Base-by-base conservation (phyloP, 768 basidiomycete species). In the Leucosporidium scottii region DNA sequence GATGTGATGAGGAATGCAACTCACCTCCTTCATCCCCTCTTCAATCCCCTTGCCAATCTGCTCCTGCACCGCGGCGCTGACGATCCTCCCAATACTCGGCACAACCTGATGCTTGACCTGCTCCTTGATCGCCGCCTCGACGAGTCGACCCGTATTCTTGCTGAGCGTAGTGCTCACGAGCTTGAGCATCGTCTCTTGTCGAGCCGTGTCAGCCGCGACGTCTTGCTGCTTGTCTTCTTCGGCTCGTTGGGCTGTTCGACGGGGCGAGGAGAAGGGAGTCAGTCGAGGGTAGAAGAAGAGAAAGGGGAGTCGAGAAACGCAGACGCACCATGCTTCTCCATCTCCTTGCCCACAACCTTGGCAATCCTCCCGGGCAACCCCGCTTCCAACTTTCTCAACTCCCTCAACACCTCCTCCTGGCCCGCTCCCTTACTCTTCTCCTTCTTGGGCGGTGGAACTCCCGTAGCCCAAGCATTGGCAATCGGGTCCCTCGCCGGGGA, bases 111-210 rank as follows among this genome's bases (percentile, higher is more conserved):
- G 87, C 76, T 89, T 89, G 21, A 92, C 23, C 48, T 60, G 87
- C 76, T 91, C 90, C 61, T 90, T 91, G 75, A 92, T 87, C 20
- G 90, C 91, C 83, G 87, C 83, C 80, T 93, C 91, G 54, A 93
- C 91, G 58, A 91, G 88, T 18, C 89, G 84, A 15, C 89, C 90
- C 17, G 90, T 92, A 73, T 91, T 91, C 79, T 88, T 86, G 13
- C 88, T 91, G 60, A 92, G 82, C 1, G 78, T 91, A 89, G 2
- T 84, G 88, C 28, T 90, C 72, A 92, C 91, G 62, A 92, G 80
- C 79, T 91, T 91, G 74, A 92, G 80, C 68, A 92, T 89, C 78
- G 88, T 90, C 79, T 93, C 91, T 78, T 93, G 90, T 20, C 90
- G 85, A 49, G 85, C 82, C 69, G 90, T 89, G 75, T 91, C 90